A percentile compares a stretch with the other conserved stretches of the same genome.
phyloP scores from a whole-genome alignment of 2,329 filamentous ascomycete species.

The Colletotrichum orchidophilum region DNA sequence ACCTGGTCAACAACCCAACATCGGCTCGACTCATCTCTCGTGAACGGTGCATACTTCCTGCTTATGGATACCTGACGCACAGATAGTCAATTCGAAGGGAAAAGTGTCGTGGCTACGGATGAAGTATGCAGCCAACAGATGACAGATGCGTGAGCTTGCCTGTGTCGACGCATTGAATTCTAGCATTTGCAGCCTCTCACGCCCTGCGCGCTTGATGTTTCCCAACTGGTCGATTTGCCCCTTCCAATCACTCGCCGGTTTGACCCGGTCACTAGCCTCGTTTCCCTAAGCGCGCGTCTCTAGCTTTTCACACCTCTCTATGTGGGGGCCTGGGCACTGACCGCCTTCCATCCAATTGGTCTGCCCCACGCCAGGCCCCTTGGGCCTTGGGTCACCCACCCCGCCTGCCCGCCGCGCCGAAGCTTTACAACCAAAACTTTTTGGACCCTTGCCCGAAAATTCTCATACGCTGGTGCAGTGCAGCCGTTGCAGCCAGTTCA shows the following conservation, averaged over 20 bases:
- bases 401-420: conserved; percentile 21
- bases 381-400: conserved; percentile 15
- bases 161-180: neutral
- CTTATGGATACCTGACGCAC: conserved; percentile 4
- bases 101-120: conserved; percentile 2
- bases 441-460: conserved; percentile 15
- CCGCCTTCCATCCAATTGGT: conserved; percentile 18
- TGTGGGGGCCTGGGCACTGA: neutral
- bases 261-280: conserved; percentile 1
- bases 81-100: neutral
- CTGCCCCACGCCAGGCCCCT: neutral
- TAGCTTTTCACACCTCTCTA: no score
- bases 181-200: neutral
- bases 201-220: neutral
- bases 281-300: conserved; percentile 35
- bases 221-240: neutral
- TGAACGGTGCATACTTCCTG: no score
- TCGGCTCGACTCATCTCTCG: conserved; percentile 8
- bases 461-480: conserved; percentile 27
- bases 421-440: conserved; percentile 9
- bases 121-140: conserved; percentile 27
- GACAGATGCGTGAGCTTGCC: conserved; percentile 1
- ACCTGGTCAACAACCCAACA: neutral
- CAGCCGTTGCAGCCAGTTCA: conserved; percentile 4
- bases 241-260: neutral